Evolutionary conservation across 371 early-diverging fungal species (phyloP), one percentile per base, ranked within the genome.

Genomic region (Mucor sp.): DNA sequence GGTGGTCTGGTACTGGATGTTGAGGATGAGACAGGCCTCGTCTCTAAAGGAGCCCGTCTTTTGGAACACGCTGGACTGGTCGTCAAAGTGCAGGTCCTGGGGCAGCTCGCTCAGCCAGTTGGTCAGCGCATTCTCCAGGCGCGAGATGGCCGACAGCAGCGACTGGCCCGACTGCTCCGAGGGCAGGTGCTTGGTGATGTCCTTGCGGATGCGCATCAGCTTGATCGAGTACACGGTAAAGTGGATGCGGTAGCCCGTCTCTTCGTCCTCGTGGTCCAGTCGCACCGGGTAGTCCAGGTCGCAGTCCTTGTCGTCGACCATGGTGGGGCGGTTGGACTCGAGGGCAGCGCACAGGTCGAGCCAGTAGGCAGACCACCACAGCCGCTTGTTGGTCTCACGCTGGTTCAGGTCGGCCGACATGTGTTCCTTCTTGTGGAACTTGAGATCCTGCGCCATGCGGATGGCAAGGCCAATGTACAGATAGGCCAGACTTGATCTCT

Each of bases 341-440:
- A 84, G 57, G 5, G 84, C 80, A 25, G 84, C 80, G 60, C 79
- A 80, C 9, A 84, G 74, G 60, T 87, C 86, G 11, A 86, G 75
- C 80, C 86, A 86, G 62, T 87, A 87, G 47, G 85, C 83, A 9
- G 88, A 84, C 88, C 88, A 88, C 88, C 88, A 88, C 21, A 88
- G 69, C 5, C 84, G 80, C 63, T 86, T 86, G 58, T 83, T 85
- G 23, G 79, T 78, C 71, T 88, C 86, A 19, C 82, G 72, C 58
- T 86, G 85, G 19, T 77, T 74, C 12, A 78, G 68, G 61, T 85
- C 83, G 48, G 77, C 74, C 11, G 82, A 75, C 77, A 81, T 77
- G 61, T 79, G 77, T 14, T 76, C 76, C 63, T 82, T 82, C 50
- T 84, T 81, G 67, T 88, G 85, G 15, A 85, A 81, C 56, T 85